Evolutionary conservation across 345 rosid genomes (phyloP).

Genomic region (Acer campestre): DNA sequence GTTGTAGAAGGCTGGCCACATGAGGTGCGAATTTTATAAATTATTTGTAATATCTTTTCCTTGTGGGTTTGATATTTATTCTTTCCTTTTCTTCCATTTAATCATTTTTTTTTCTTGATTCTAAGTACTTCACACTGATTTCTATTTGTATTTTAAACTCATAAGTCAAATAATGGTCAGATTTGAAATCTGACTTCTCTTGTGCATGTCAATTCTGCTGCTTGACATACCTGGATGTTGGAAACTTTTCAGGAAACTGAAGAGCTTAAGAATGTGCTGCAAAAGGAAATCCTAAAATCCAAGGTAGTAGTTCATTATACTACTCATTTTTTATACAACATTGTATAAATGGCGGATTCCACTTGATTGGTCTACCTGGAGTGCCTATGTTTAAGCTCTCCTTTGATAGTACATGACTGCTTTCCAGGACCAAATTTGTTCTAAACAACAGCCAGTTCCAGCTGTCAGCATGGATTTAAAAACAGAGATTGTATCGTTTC

Average conservation of each 20-base stretch:
- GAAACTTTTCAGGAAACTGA: conserved; percentile 61
- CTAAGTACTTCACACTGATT: neutral
- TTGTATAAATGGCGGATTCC: neutral
- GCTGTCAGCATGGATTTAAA: conserved; percentile 42
- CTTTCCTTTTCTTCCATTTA: neutral
- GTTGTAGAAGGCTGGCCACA: conserved; percentile 96
- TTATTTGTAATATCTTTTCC: conserved; percentile 1
- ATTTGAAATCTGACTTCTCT: conserved; percentile 18
- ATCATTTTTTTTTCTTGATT: neutral
- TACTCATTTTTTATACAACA: conserved; percentile 6
- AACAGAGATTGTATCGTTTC: conserved; percentile 43
- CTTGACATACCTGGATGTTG: conserved; percentile 25
- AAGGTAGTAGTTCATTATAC: conserved; percentile 54
- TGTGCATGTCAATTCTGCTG: conserved; percentile 11
- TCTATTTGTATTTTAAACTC: neutral
- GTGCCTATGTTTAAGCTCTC: conserved; percentile 23
- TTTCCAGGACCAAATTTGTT: conserved; percentile 60
- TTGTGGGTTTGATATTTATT: neutral
- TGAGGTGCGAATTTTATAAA: conserved; percentile 53
- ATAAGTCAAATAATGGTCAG: conserved; percentile 5
- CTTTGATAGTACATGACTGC: conserved; percentile 27
- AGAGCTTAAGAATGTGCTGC: conserved; percentile 66
- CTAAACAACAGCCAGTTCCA: conserved; percentile 47
- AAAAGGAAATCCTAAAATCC: conserved; percentile 67
- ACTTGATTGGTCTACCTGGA: neutral